Evolutionary conservation across 2,329 filamentous ascomycete species (phyloP), one percentile per base, ranked within the genome.

Genomic region (Stagonosporopsis rhizophila): DNA sequence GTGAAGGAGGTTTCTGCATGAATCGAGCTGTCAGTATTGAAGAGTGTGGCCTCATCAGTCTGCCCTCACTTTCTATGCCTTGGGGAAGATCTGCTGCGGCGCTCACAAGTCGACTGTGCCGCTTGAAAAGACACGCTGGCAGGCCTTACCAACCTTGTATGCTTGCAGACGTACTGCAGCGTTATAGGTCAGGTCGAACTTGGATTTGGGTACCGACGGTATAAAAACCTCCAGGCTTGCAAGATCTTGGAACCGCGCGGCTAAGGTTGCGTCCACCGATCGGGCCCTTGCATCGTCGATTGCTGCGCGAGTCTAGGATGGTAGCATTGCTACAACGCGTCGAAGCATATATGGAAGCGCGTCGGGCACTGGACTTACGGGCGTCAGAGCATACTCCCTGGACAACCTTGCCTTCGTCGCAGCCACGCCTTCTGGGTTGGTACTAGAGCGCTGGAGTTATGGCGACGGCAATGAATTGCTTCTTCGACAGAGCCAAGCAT

Each of bases 1-100:
- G 37, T 51, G 41, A 47, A 56, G 46, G 46, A 23, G n/a, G n/a
- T 23, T 7, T 37, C 34, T 50, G 25, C 30, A 46, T 37, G 40
- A 32, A 28, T 39, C 6, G 28, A 30, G 20, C 6, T 40, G 39
- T 55, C 40, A 56, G 58, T 51, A 22, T 23, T 41, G 25, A 8
- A 34, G 15, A 11, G 12, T 22, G n/a, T 32, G 30, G 7, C 23
- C n/a, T 27, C 19, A 25, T 17, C 20, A 6, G 17, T n/a, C 20
- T 38, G 17, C 23, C n/a, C n/a, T 14, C 20, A 22, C 23, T 37
- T 15, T 44, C 15, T n/a, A 27, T 34, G 23, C 27, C 4, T 11
- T 27, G 15, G 20, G 15, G 15, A 2, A 19, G 11, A 19, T 37
- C 44, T 44, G 41, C 44, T 44, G 41, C 41, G 14, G 15, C 23